These are phyloP conservation scores for Hypoxylon sp. DNA, from an alignment of 2,329 filamentous ascomycete genomes.

Conservation along the genomic window DNA sequence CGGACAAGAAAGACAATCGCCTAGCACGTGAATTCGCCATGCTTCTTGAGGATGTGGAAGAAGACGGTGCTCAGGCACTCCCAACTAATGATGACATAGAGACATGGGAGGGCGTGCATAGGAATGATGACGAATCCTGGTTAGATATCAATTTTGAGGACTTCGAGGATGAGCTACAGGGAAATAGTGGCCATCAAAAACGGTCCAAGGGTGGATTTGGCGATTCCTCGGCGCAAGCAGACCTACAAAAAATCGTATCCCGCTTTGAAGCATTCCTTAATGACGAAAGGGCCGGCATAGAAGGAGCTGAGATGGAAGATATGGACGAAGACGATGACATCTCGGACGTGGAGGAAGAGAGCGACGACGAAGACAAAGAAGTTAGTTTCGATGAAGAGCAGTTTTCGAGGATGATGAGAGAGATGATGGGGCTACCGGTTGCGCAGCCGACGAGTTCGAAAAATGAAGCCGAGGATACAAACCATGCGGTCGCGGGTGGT, in stretches of 20 bases:
- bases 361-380: slow-evolving; percentile 79
- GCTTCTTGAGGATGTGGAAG: slow-evolving; percentile 80
- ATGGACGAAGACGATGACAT: slow-evolving; percentile 77
- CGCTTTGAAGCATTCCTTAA: slow-evolving; percentile 94
- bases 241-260: slow-evolving; percentile 91
- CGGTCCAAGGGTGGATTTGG: slow-evolving; percentile 66
- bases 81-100: slow-evolving; percentile 82
- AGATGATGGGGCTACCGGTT: slow-evolving; percentile 82
- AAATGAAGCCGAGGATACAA: slow-evolving; percentile 22
- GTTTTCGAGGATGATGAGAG: slow-evolving; percentile 89
- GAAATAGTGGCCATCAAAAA: slow-evolving; percentile 57
- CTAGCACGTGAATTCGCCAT: slow-evolving; percentile 82
- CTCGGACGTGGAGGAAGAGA: slow-evolving; percentile 66
- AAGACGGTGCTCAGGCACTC: slow-evolving; percentile 76
- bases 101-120: slow-evolving; percentile 72
- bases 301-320: slow-evolving; percentile 81
- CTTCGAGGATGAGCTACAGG: slow-evolving; percentile 84
- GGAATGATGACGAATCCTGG: slow-evolving; percentile 91
- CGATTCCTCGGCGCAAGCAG: slow-evolving; percentile 76
- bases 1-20: slow-evolving; percentile 77
- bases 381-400: slow-evolving; percentile 87
- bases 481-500: slow-evolving; percentile 23
- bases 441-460: slow-evolving; percentile 37
- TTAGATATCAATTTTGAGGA: slow-evolving; percentile 92
- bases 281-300: slow-evolving; percentile 83